Evolutionary conservation across 805 yeast genomes (phyloP).

Genomic region (Zygotorulaspora florentina): DNA sequence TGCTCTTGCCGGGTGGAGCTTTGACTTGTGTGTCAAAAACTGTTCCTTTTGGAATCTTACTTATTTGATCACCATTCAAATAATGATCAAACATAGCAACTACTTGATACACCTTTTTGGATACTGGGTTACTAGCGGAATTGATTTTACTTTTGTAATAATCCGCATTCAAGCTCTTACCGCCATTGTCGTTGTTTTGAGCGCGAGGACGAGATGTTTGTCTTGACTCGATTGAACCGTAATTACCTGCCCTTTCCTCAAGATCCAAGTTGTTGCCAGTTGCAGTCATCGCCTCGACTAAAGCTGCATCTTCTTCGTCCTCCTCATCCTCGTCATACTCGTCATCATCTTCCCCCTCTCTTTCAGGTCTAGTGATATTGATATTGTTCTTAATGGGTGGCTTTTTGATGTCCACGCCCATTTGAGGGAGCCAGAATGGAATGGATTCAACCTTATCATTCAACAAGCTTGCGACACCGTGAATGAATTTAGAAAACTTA

Average conservation of each 20-base stretch:
- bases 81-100: conserved; percentile 39
- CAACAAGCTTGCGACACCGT: conserved; percentile 89
- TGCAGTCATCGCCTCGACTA: conserved; percentile 31
- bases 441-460: conserved; percentile 78
- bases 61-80: conserved; percentile 46
- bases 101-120: conserved; percentile 22
- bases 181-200: conserved; percentile 7
- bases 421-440: conserved; percentile 98
- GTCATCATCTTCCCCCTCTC: conserved; percentile 24
- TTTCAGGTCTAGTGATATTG: conserved; percentile 36
- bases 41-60: conserved; percentile 62
- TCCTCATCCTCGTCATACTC: conserved; percentile 28
- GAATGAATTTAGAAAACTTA: conserved; percentile 94
- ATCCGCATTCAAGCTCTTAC: conserved; percentile 31
- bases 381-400: conserved; percentile 53
- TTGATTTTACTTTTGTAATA: conserved; percentile 26
- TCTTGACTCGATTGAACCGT: conserved; percentile 37
- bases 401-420: conserved; percentile 91
- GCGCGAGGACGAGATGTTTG: conserved; percentile 4
- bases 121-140: conserved; percentile 19
- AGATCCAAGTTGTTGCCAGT: conserved; percentile 62
- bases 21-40: conserved; percentile 51
- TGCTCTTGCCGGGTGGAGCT: conserved; percentile 85
- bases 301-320: conserved; percentile 35
- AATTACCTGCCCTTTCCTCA: conserved; percentile 57